A percentile compares a stretch with the other conserved stretches of the same genome.
These are phyloP conservation scores for Bromus sterilis DNA, from an alignment of 176 grass and related monocot species.

Conservation along the genomic window DNA sequence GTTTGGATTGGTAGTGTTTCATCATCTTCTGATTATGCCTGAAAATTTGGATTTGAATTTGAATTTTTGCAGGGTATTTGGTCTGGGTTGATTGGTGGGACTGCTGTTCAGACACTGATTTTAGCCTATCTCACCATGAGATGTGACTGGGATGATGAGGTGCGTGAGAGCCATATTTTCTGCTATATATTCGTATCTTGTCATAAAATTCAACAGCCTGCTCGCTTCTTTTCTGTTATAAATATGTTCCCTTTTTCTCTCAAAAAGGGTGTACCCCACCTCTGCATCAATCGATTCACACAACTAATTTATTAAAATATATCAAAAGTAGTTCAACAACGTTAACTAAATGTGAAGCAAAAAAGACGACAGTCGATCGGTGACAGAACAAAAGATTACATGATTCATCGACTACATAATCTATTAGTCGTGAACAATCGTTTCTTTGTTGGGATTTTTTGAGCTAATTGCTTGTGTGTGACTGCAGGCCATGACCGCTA, in stretches of 20 bases:
- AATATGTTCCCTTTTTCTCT: background rate
- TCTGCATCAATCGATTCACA: too few species aligned
- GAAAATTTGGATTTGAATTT: too few species aligned
- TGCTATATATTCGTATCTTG: background rate
- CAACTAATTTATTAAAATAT: too few species aligned
- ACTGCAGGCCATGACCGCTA: constrained; percentile 16
- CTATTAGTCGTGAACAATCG: too few species aligned
- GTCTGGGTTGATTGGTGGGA: constrained; percentile 54
- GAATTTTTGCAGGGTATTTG: constrained; percentile 62
- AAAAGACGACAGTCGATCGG: too few species aligned
- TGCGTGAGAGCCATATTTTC: background rate
- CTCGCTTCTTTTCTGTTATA: background rate
- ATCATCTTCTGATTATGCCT: background rate
- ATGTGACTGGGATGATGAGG: constrained; percentile 63
- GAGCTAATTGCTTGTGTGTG: background rate
- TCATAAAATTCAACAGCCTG: background rate
- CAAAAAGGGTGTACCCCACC: too few species aligned
- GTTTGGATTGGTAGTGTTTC: background rate
- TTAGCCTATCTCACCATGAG: constrained; percentile 29
- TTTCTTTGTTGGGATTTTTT: background rate
- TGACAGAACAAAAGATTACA: too few species aligned
- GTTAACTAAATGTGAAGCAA: too few species aligned
- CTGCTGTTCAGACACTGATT: constrained; percentile 40
- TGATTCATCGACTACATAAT: too few species aligned
- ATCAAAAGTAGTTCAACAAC: too few species aligned